Percentiles rank a stretch among this genome's conserved stretches.
Evolutionary conservation across 1,284 basidiomycete genomes (phyloP).

Genomic region (Cryptococcus depauperatus): DNA sequence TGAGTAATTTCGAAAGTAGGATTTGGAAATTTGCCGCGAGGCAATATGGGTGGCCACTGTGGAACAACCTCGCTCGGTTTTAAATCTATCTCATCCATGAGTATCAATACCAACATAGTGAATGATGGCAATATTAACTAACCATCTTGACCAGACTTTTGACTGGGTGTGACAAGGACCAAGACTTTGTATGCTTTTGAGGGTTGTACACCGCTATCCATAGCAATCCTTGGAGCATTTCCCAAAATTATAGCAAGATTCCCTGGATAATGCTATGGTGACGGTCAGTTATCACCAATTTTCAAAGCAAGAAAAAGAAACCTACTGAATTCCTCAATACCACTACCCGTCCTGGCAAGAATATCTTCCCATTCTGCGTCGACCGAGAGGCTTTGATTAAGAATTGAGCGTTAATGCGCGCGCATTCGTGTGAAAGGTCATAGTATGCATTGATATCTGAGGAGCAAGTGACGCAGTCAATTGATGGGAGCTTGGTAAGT

Average conservation of each 20-base stretch:
- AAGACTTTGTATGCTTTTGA: slow-evolving; percentile 57
- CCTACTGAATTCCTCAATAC: slow-evolving; percentile 73
- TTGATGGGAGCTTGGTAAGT: slow-evolving; percentile 58
- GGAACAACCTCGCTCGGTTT: slow-evolving; percentile 59
- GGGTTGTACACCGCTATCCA: slow-evolving; percentile 46
- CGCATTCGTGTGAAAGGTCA: slow-evolving; percentile 61
- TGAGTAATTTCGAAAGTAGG: slow-evolving; percentile 62
- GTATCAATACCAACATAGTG: slow-evolving; percentile 2
- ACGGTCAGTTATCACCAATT: not conserved
- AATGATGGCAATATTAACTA: slow-evolving; percentile 10
- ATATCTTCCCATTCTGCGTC: slow-evolving; percentile 59
- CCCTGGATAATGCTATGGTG: slow-evolving; percentile 69
- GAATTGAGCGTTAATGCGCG: slow-evolving; percentile 60
- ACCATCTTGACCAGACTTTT: slow-evolving; percentile 56
- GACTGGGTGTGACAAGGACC: slow-evolving; percentile 61
- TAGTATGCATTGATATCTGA: slow-evolving; percentile 70
- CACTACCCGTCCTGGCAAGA: slow-evolving; percentile 70
- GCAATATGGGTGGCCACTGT: slow-evolving; percentile 59
- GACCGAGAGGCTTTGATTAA: slow-evolving; percentile 58
- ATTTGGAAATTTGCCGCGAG: slow-evolving; percentile 49
- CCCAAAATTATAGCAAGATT: slow-evolving; percentile 72
- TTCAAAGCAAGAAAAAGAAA: slow-evolving; percentile 4
- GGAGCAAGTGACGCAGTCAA: slow-evolving; percentile 62
- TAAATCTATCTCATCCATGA: slow-evolving; percentile 55
- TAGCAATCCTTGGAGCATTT: slow-evolving; percentile 50